Evolutionary conservation across 768 basidiomycete species (phyloP).

Genomic region (Auriscalpium orientale): DNA sequence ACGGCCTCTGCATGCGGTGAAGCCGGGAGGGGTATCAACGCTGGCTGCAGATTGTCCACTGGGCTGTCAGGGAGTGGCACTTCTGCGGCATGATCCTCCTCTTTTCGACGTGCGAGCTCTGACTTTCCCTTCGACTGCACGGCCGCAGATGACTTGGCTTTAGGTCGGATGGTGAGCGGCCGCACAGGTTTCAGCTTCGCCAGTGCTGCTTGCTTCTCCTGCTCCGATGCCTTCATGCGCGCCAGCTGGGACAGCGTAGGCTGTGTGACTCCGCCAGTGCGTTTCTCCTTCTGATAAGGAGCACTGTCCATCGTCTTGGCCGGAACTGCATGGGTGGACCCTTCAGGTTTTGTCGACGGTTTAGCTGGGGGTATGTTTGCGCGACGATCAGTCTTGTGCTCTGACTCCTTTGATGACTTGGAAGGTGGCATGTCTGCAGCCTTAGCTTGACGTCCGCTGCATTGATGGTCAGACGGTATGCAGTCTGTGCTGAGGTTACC

Average conservation of each 20-base stretch:
- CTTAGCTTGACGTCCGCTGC: too few relatives aligned
- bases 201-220: slow-evolving; percentile 3
- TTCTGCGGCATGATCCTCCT: neutral
- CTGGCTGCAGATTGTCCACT: neutral
- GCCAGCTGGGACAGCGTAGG: slow-evolving; percentile 16
- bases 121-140: neutral
- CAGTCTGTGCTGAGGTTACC: too few relatives aligned
- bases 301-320: neutral
- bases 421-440: neutral
- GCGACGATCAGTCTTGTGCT: neutral
- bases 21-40: slow-evolving; percentile 7
- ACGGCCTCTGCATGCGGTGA: neutral
- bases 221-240: slow-evolving; percentile 11
- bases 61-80: neutral
- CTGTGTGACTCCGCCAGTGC: slow-evolving; percentile 11
- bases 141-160: slow-evolving; percentile 1
- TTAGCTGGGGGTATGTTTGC: neutral
- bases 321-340: neutral
- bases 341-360: neutral
- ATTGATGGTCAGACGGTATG: too few relatives aligned
- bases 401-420: neutral
- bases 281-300: neutral
- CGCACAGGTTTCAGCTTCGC: neutral
- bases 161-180: neutral
- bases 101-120: neutral